A percentile compares a stretch with the other conserved stretches of the same genome.
Conservation (phyloP, 148 eudicot species). For the Camellia lanceoleosa region DNA sequence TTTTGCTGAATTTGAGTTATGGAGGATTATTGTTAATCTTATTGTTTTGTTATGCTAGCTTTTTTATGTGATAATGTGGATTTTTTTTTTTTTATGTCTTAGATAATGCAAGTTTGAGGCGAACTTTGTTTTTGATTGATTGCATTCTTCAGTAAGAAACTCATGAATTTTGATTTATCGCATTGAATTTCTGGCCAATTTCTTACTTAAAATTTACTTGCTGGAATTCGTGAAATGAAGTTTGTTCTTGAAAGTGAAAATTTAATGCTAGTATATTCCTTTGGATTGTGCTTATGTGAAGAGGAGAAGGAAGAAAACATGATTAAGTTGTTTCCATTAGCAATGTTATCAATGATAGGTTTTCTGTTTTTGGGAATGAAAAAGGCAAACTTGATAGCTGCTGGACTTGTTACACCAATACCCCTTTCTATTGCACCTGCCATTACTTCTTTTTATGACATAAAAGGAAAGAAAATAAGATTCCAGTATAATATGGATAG, state of each 20-base stretch:
- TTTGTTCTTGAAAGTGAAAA: no score
- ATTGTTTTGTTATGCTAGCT: background rate
- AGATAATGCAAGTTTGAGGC: background rate
- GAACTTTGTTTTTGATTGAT: background rate
- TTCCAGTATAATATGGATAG: no score
- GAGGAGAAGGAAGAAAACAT: background rate
- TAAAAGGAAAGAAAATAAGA: no score
- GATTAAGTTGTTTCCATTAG: background rate
- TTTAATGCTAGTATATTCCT: no score
- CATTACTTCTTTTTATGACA: no score
- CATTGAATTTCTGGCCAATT: background rate
- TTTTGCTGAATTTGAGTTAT: background rate
- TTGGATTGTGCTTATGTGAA: background rate
- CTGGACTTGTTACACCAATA: no score
- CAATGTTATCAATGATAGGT: background rate
- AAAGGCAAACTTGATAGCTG: background rate
- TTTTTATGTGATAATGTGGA: background rate
- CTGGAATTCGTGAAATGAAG: background rate
- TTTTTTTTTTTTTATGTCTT: background rate
- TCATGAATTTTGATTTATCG: background rate
- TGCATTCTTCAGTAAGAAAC: background rate
- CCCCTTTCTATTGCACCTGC: no score
- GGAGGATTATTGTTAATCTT: background rate
- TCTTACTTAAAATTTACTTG: background rate
- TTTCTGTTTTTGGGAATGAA: background rate